Percentiles rank a stretch among this genome's conserved stretches.
Evolutionary conservation across 768 basidiomycete genomes (phyloP).

Genomic region (Trametes punicea): DNA sequence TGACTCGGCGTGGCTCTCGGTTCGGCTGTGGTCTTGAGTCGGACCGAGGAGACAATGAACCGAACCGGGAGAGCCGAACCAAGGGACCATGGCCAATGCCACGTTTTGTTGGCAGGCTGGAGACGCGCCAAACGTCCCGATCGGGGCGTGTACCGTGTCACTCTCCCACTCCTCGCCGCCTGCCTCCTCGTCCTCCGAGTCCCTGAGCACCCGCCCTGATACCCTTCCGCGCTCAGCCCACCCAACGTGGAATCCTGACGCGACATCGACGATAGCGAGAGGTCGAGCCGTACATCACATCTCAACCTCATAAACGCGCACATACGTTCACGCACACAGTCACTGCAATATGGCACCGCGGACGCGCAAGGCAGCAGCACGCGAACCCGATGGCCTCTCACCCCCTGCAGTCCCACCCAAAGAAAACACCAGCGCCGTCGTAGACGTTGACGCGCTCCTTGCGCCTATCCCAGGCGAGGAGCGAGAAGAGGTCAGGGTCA

Average conservation of each 20-base stretch:
- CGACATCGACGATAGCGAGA: too few species aligned
- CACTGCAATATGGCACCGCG: conserved; percentile 19
- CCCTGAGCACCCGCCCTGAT: not conserved
- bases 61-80: conserved; percentile 1
- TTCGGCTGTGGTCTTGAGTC: not conserved
- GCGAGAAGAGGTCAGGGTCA: conserved; percentile 44
- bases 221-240: not conserved
- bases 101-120: conserved; percentile 14
- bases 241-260: not conserved
- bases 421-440: not conserved
- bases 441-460: conserved; percentile 15
- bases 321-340: conserved; percentile 2
- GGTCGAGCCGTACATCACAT: too few species aligned
- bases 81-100: conserved; percentile 7
- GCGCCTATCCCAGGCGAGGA: conserved; percentile 24
- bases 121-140: conserved; percentile 14
- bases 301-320: not conserved
- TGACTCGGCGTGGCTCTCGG: not conserved
- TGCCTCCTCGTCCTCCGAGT: conserved; percentile 2
- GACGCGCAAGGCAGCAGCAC: conserved; percentile 16
- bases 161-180: not conserved
- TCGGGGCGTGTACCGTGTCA: conserved; percentile 12
- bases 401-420: not conserved
- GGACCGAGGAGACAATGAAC: conserved; percentile 2
- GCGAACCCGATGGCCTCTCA: conserved; percentile 5